phyloP scores from a whole-genome alignment of 108 stramenopile species.

The Hondaea fermentalgiana region DNA sequence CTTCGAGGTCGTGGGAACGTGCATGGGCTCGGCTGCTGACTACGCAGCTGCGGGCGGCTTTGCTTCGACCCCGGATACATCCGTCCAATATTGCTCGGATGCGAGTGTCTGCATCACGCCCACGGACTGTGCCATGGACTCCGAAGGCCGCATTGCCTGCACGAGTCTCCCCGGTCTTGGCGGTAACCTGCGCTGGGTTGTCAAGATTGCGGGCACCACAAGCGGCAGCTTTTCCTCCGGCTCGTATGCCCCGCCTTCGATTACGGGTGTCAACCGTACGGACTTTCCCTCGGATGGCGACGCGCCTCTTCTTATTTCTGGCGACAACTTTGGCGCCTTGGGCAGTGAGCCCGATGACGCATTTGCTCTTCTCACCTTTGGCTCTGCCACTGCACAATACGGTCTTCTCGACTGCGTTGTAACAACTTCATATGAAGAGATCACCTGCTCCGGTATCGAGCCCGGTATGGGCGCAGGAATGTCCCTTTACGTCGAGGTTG shows the following conservation, averaged over 20 bases:
- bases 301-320: background rate
- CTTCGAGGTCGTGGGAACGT: background rate
- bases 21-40: background rate
- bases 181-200: background rate
- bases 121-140: background rate
- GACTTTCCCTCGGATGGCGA: background rate
- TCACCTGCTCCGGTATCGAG: slow-evolving; percentile 10
- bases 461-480: slow-evolving; percentile 18
- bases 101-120: background rate
- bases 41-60: background rate
- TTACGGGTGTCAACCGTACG: background rate
- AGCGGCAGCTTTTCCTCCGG: background rate
- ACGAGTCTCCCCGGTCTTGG: background rate
- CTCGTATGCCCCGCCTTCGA: background rate
- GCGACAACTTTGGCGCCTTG: slow-evolving; percentile 24
- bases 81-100: background rate
- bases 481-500: background rate
- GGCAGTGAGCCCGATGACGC: background rate
- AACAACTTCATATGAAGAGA: background rate
- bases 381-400: background rate
- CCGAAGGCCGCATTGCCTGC: background rate
- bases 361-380: background rate
- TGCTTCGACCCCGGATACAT: background rate
- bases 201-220: background rate
- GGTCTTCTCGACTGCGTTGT: slow-evolving; percentile 13